Conservation (phyloP, 257 asterid species). For the Plantago elongata region DNA sequence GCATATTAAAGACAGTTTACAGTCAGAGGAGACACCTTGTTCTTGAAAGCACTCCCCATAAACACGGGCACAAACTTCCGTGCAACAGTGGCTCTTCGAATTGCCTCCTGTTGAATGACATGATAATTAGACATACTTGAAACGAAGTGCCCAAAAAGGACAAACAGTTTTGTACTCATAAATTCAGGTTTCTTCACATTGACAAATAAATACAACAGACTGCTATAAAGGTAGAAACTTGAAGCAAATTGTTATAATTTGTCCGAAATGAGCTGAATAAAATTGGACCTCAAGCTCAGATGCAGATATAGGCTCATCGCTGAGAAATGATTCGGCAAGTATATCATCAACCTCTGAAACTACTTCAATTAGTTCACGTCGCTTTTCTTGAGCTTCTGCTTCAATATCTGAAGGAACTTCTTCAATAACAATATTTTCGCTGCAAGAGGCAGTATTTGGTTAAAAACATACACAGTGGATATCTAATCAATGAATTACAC, state of each 20-base stretch:
- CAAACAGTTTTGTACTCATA: too few relatives aligned
- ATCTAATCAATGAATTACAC: conserved; percentile 15
- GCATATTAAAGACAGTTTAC: neutral
- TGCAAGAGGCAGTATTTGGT: conserved; percentile 28
- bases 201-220: conserved; percentile 5
- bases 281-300: conserved; percentile 70
- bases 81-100: conserved; percentile 86
- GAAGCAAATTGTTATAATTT: neutral
- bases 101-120: conserved; percentile 62
- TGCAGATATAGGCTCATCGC: conserved; percentile 84
- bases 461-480: conserved; percentile 13
- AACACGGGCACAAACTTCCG: conserved; percentile 89
- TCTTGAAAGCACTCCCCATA: conserved; percentile 99
- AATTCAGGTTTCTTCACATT: neutral
- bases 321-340: conserved; percentile 86
- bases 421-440: conserved; percentile 69
- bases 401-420: conserved; percentile 74
- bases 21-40: conserved; percentile 59
- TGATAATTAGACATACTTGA: conserved; percentile 1
- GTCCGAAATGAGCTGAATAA: conserved; percentile 8
- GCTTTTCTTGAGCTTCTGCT: conserved; percentile 64
- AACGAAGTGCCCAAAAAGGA: too few relatives aligned
- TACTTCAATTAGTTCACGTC: conserved; percentile 82
- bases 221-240: conserved; percentile 7
- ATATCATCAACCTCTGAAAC: conserved; percentile 97